These are phyloP conservation scores for Mycena rebaudengoi DNA, from an alignment of 768 basidiomycete species.

Conservation along the genomic window DNA sequence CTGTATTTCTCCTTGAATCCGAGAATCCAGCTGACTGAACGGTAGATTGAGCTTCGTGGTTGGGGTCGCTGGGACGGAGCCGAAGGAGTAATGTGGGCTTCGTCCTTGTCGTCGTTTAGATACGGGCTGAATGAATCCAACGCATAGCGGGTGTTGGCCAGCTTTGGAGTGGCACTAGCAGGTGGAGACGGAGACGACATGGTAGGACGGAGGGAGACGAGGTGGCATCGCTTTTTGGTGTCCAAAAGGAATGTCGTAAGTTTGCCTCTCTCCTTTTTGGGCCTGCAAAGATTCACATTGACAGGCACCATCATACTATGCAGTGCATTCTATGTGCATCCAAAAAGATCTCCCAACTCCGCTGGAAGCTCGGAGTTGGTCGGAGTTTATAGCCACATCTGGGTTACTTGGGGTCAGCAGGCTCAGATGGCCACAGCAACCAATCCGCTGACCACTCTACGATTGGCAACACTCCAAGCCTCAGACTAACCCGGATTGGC, in stretches of 20 bases:
- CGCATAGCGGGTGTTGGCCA: background rate
- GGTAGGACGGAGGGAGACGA: background rate
- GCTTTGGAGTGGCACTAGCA: background rate
- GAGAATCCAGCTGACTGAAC: slow-evolving; percentile 34
- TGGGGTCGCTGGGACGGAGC: background rate
- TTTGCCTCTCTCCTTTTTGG: no score
- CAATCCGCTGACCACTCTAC: slow-evolving; percentile 4
- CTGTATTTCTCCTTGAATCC: slow-evolving; percentile 35
- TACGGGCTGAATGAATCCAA: background rate
- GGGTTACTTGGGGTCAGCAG: no score
- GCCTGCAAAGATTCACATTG: no score
- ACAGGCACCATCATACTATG: no score
- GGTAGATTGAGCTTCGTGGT: slow-evolving; percentile 21
- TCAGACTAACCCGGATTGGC: background rate
- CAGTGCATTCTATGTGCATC: no score
- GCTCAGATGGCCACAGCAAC: background rate
- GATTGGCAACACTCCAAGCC: no score
- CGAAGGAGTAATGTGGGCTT: background rate
- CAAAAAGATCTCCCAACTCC: background rate
- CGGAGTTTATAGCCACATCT: background rate
- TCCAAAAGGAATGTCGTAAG: no score
- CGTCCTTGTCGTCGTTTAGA: background rate
- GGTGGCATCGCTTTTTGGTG: no score
- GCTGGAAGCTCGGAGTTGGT: background rate
- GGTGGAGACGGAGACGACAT: slow-evolving; percentile 6